A percentile compares a stretch with the other conserved stretches of the same genome.
Evolutionary conservation across 2,329 filamentous ascomycete genomes (phyloP).

Genomic region (Emmonsiellopsis sp.): DNA sequence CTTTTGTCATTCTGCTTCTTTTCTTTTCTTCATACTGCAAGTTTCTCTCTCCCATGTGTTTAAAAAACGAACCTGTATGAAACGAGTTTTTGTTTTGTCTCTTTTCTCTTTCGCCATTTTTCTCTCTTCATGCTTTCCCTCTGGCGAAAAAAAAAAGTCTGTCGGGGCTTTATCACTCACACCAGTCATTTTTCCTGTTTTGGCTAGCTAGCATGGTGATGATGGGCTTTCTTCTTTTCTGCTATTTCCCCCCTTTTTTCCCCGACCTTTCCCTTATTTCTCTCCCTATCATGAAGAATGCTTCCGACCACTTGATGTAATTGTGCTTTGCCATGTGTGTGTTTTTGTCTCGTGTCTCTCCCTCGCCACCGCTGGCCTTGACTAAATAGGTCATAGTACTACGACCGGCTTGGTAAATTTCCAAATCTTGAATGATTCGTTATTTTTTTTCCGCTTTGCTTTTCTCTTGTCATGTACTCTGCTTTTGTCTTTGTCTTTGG

Average conservation of each 20-base stretch:
- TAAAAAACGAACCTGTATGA: slow-evolving; percentile 1
- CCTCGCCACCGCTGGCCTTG: no score
- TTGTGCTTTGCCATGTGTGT: slow-evolving; percentile 30
- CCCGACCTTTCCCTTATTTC: not conserved
- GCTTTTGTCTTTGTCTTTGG: no score
- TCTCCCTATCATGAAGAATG: slow-evolving; percentile 15
- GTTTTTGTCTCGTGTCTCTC: slow-evolving; percentile 4
- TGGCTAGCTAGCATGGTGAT: not conserved
- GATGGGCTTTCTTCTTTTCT: slow-evolving; percentile 9
- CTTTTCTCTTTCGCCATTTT: not conserved
- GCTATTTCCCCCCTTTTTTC: slow-evolving; percentile 18
- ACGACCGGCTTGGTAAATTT: no score
- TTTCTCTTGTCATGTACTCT: no score
- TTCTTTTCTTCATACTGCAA: not conserved
- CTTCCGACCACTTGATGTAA: slow-evolving; percentile 25
- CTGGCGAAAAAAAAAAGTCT: not conserved
- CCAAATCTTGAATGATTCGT: no score
- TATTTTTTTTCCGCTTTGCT: no score
- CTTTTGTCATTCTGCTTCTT: not conserved
- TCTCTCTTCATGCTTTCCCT: not conserved
- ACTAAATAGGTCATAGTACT: no score
- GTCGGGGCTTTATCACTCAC: not conserved
- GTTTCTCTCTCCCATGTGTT: not conserved
- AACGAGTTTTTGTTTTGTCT: not conserved
- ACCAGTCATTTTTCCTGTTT: slow-evolving; percentile 6